phyloP scores from a whole-genome alignment of 2,329 filamentous ascomycete genomes.

The Phaeosphaeriaceae sp. region DNA sequence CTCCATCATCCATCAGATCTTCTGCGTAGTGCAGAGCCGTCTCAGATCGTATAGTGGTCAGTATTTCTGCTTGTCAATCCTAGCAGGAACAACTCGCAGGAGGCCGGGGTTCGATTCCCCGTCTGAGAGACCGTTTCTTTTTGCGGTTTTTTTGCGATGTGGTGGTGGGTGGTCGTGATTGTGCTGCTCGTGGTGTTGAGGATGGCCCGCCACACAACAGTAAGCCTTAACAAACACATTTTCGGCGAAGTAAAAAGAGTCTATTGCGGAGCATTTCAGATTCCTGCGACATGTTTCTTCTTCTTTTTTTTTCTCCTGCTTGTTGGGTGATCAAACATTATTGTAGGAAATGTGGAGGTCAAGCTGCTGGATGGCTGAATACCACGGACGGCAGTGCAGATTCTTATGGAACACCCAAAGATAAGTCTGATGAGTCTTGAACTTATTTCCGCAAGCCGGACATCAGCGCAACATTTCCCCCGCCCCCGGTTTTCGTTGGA shows the following conservation, averaged over 20 bases:
- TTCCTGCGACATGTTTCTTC: background rate
- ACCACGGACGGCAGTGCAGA: background rate
- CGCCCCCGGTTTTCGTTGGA: background rate
- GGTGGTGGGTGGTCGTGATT: background rate
- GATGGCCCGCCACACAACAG: background rate
- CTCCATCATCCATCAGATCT: constrained; percentile 1
- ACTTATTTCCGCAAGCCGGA: background rate
- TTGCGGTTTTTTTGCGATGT: background rate
- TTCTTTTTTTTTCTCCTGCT: background rate
- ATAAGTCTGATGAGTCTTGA: background rate
- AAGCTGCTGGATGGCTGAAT: background rate
- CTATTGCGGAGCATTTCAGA: background rate
- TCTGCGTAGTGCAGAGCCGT: background rate
- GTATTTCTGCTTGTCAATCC: constrained; percentile 12
- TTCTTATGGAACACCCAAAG: background rate
- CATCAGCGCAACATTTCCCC: background rate
- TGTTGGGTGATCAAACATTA: background rate
- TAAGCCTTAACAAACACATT: background rate
- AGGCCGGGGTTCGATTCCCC: constrained; percentile 14
- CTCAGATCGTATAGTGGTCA: constrained; percentile 14
- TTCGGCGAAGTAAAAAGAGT: background rate
- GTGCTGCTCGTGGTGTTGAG: background rate
- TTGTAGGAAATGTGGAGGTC: background rate
- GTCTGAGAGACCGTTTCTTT: constrained; percentile 6
- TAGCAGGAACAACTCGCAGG: constrained; percentile 4